These are phyloP conservation scores for Saccharum hybrid DNA, from an alignment of 202 grass and related monocot species.

Conservation along the genomic window DNA sequence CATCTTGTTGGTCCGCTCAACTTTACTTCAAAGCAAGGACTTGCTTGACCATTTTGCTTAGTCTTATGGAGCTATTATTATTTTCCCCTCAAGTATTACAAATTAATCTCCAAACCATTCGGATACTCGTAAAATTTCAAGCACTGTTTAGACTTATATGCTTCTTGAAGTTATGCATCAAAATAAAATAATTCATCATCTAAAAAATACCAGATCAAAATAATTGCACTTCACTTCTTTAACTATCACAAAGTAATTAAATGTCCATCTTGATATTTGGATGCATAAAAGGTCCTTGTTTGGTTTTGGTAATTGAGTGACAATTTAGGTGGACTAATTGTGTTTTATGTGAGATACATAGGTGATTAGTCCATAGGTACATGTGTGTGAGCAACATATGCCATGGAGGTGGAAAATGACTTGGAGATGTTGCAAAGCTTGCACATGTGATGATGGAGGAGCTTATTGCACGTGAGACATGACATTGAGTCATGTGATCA, in stretches of 20 bases:
- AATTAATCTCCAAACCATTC: background rate
- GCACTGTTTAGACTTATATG: background rate
- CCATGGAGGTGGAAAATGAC: no score
- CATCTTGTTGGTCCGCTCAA: no score
- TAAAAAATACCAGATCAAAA: background rate
- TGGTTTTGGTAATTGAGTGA: no score
- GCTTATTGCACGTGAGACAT: no score
- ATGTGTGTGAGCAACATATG: no score
- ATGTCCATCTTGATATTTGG: conserved; percentile 12
- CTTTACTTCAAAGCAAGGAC: background rate
- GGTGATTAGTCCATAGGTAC: no score
- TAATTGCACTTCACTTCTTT: background rate
- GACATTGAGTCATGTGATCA: no score
- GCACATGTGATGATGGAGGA: no score
- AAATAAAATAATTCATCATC: background rate
- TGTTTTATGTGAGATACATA: no score
- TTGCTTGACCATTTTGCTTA: background rate
- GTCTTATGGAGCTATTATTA: background rate
- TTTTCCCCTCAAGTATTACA: background rate
- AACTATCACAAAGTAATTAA: conserved; percentile 2
- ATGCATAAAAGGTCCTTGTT: background rate
- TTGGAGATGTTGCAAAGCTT: no score
- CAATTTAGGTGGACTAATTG: no score
- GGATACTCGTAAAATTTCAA: background rate
- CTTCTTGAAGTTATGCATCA: background rate